Evolutionary conservation across 1,139 yeast genomes (phyloP).

Genomic region (Candida mesenterica): DNA sequence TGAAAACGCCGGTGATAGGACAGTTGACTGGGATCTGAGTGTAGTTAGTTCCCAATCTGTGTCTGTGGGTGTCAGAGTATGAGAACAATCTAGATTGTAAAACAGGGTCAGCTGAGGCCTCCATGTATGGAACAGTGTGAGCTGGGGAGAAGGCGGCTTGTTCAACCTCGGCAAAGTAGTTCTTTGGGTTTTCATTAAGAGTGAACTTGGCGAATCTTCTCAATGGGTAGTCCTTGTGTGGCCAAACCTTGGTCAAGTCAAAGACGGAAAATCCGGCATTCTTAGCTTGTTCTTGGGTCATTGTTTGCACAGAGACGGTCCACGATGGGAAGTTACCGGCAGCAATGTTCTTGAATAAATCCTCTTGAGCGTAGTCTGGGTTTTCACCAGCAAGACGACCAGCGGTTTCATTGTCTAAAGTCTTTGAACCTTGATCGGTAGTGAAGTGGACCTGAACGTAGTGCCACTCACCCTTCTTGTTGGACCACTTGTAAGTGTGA

Average conservation of each 20-base stretch:
- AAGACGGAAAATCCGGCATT: slow-evolving; percentile 55
- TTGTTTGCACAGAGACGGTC: slow-evolving; percentile 67
- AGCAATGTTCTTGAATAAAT: slow-evolving; percentile 57
- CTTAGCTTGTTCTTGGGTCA: slow-evolving; percentile 72
- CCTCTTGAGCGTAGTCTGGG: slow-evolving; percentile 64
- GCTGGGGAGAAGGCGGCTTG: slow-evolving; percentile 84
- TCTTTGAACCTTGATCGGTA: slow-evolving; percentile 64
- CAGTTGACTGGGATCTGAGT: slow-evolving; percentile 74
- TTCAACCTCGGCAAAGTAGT: slow-evolving; percentile 80
- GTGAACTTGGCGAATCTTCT: slow-evolving; percentile 70
- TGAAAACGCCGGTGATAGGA: slow-evolving; percentile 51
- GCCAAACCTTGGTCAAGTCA: slow-evolving; percentile 80
- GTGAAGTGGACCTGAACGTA: slow-evolving; percentile 68
- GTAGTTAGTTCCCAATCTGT: slow-evolving; percentile 65
- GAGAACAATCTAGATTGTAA: slow-evolving; percentile 82
- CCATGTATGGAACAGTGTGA: slow-evolving; percentile 81
- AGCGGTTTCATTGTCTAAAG: slow-evolving; percentile 56
- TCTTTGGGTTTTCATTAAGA: slow-evolving; percentile 70
- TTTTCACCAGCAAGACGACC: slow-evolving; percentile 52
- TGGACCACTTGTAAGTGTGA: slow-evolving; percentile 71
- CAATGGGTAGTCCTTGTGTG: slow-evolving; percentile 72
- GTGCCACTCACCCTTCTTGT: slow-evolving; percentile 58
- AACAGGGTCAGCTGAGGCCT: slow-evolving; percentile 84
- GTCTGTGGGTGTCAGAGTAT: slow-evolving; percentile 78
- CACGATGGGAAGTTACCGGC: slow-evolving; percentile 61